Base-by-base conservation (phyloP, 2,329 filamentous ascomycete species). In the Phaeosphaeriaceae sp. region DNA sequence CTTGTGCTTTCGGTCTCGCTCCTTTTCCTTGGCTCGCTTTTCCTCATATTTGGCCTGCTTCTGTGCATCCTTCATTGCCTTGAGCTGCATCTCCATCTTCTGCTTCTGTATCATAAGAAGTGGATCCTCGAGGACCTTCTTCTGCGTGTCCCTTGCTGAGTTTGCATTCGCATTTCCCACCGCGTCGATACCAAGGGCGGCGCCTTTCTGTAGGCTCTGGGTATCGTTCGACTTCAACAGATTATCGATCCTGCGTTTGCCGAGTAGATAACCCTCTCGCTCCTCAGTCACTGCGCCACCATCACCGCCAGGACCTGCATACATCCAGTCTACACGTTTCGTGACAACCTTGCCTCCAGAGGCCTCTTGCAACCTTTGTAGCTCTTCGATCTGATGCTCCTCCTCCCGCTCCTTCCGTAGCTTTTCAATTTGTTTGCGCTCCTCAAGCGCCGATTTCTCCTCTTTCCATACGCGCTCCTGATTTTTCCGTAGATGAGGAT, bases 251-350 rank as follows among this genome's bases (percentile, higher is more conserved):
- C 92, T 84, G 50, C 94, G 83, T 79, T 97, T 97, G 43, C 94
- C 94, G 12, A 99, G 80, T 1, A 99, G 76, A 71, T 96, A 99
- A 3, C 89, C 91, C 69, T 99, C 94, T 77, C 90, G 92, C 75
- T 97, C 94, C 72, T 97, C 93, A 0, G 76, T 85, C 4, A 77
- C 75, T 16, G 72, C 76, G 18, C 83, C 84, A 66, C 89, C 87
- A 29, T 90, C 90, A 48, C 81, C 82, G 41, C 87, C 88, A 6
- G 94, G 92, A 1, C 93, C 93, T 63, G 88, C 86, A 75, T 99
- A 99, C 91, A 99, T 97, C 90, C 94, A 99, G 66, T 97, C 94
- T 20, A 99, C 93, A 29, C 92, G 86, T 63, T 93, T 87, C 23
- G 88, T 77, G 44, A 88, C 83, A 68, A 91, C 92, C 64, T 83